Conservation (phyloP, 2,329 filamentous ascomycete genomes). For the Fusarium mexicanum region DNA sequence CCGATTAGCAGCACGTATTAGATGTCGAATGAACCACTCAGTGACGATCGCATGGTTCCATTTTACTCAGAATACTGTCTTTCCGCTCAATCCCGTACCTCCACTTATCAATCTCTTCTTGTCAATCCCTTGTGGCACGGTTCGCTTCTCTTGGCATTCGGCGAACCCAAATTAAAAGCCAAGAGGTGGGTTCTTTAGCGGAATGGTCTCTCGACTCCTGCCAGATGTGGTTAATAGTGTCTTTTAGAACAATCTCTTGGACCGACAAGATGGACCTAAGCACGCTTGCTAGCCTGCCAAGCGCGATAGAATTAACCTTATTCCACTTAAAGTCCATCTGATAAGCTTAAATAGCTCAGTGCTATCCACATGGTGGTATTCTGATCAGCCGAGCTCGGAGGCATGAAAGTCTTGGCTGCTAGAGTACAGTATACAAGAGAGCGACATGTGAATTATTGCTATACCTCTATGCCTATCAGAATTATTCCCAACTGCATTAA, state of each 20-base stretch:
- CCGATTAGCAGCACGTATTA: background rate
- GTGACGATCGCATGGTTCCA: background rate
- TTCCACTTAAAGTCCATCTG: background rate
- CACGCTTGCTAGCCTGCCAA: background rate
- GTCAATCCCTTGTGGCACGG: background rate
- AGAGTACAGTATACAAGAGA: background rate
- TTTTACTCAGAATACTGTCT: rapidly evolving
- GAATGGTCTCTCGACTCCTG: background rate
- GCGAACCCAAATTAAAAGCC: background rate
- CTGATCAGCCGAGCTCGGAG: background rate
- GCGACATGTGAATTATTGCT: rapidly evolving
- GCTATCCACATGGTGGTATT: background rate
- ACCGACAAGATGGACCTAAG: background rate
- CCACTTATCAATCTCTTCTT: background rate
- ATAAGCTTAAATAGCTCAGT: background rate
- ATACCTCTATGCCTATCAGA: rapidly evolving
- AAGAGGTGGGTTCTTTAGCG: background rate
- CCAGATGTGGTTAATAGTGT: background rate
- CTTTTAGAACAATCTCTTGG: background rate
- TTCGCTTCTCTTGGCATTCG: background rate
- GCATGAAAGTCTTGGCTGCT: background rate
- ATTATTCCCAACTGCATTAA: background rate
- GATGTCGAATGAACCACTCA: background rate
- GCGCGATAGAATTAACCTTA: background rate
- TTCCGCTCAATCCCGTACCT: background rate